Evolutionary conservation across 2,329 filamentous ascomycete genomes (phyloP), one percentile per base, ranked within the genome.

Genomic region (Arachnomyces sp.): DNA sequence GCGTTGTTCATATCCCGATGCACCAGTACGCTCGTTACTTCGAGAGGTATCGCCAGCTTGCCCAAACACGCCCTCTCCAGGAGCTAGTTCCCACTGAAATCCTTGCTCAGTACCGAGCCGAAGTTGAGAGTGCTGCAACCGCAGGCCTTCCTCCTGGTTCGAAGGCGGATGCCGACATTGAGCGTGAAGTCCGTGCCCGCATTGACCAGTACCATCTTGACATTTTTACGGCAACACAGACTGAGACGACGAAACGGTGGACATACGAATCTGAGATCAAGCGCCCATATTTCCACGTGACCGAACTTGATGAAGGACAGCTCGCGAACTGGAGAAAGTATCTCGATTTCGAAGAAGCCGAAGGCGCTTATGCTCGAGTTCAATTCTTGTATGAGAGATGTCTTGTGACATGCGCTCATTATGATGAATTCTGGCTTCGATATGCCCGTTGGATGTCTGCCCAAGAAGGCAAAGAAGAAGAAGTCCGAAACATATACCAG

Each of bases 341-440:
- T 54, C 77, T 98, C 33, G 90, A 96, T 59, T 96, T 93, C 52
- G 92, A 98, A 59, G 92, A 98, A 65, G 67, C 74, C 0, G 84
- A 95, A 61, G 87, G 85, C 38, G 79, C 89, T 48, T 86, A 80
- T 50, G 65, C 72, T 11, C 78, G 92, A 44, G 82, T 75, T 34
- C 77, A 84, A 4, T 92, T 92, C 56, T 68, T 98, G 25, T 96
- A 98, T 59, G 92, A 98, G 68, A 82, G 92, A 38, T 96, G 89
- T 54, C 66, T 98, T 38, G 86, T 95, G 28, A 90, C 87, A 0
- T 93, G 86, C 55, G 90, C 92, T 12, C 84, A 93, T 51, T 95
- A 98, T 58, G 90, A 96, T 36, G 90, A 96, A 58, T 94, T 96
- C 63, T 98, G 92, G 92, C 80, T 94, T 54, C 84, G 92, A n/a